Percentiles rank a stretch among this genome's conserved stretches.
These are phyloP conservation scores for Russula compacta DNA, from an alignment of 768 basidiomycete genomes.

Conservation along the genomic window DNA sequence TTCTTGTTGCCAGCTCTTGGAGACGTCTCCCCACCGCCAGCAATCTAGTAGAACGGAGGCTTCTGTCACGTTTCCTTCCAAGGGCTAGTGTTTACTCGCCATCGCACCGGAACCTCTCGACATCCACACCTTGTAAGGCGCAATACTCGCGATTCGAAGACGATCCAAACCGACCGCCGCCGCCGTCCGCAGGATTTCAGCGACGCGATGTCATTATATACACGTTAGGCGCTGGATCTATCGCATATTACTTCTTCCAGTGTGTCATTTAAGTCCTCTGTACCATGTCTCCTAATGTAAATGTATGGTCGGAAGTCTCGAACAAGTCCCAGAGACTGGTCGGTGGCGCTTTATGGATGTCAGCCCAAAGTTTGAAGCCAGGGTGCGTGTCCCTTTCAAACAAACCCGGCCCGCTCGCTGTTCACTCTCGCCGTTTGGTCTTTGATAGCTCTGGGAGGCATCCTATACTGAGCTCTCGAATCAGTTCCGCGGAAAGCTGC, in stretches of 20 bases:
- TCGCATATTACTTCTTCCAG: constrained; percentile 27
- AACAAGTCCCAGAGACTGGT: constrained; percentile 79
- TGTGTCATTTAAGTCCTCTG: constrained; percentile 18
- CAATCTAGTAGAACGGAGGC: neutral
- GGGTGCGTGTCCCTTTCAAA: constrained; percentile 29
- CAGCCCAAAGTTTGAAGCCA: constrained; percentile 45
- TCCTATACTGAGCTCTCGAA: constrained; percentile 37
- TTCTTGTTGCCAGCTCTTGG: neutral
- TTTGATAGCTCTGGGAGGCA: constrained; percentile 35
- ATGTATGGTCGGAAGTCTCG: constrained; percentile 42
- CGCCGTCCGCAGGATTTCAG: neutral
- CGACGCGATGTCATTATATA: constrained; percentile 18
- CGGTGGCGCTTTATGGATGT: constrained; percentile 86
- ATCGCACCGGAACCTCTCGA: neutral
- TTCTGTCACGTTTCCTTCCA: neutral
- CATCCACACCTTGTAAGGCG: neutral
- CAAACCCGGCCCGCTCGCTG: neutral
- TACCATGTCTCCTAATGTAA: neutral
- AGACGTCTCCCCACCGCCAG: neutral
- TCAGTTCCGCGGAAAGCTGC: constrained; percentile 44
- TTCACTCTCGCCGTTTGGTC: neutral
- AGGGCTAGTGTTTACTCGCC: neutral
- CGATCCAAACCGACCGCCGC: neutral
- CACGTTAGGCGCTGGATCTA: constrained; percentile 11
- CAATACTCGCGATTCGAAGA: constrained; percentile 17